Evolutionary conservation across 371 early-diverging fungal species (phyloP).

Genomic region (Rhizomucor miehei): DNA sequence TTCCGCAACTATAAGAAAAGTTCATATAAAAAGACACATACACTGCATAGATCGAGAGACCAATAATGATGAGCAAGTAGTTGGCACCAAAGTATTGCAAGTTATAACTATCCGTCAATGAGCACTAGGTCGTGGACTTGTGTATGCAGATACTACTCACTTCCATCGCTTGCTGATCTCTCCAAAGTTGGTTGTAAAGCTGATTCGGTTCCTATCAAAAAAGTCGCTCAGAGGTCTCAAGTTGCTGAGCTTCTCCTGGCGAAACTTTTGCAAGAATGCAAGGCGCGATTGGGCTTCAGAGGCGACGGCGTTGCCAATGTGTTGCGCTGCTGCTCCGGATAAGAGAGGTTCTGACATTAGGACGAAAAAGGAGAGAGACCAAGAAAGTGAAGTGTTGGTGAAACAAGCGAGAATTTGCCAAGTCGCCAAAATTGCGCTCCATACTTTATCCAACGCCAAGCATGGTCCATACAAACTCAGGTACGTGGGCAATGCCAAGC

Average conservation of each 20-base stretch:
- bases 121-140: background rate
- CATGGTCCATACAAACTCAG: no score
- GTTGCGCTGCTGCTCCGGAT: slow-evolving; percentile 72
- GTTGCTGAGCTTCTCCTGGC: slow-evolving; percentile 41
- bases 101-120: slow-evolving; percentile 47
- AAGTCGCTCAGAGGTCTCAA: slow-evolving; percentile 59
- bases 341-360: background rate
- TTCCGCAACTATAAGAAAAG: no score
- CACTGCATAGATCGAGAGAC: slow-evolving; percentile 60
- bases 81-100: slow-evolving; percentile 64
- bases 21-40: slow-evolving; percentile 36
- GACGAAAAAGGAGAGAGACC: no score
- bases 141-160: slow-evolving; percentile 29
- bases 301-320: slow-evolving; percentile 25
- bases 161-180: slow-evolving; percentile 49
- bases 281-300: slow-evolving; percentile 39
- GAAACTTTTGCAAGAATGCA: slow-evolving; percentile 34
- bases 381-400: no score
- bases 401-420: no score
- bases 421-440: no score
- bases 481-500: no score
- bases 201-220: slow-evolving; percentile 61
- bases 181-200: slow-evolving; percentile 46
- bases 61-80: slow-evolving; percentile 58
- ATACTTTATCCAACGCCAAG: no score